Evolutionary conservation across 371 early-diverging fungal genomes (phyloP).

Genomic region (Dinochytrium kinnereticum): DNA sequence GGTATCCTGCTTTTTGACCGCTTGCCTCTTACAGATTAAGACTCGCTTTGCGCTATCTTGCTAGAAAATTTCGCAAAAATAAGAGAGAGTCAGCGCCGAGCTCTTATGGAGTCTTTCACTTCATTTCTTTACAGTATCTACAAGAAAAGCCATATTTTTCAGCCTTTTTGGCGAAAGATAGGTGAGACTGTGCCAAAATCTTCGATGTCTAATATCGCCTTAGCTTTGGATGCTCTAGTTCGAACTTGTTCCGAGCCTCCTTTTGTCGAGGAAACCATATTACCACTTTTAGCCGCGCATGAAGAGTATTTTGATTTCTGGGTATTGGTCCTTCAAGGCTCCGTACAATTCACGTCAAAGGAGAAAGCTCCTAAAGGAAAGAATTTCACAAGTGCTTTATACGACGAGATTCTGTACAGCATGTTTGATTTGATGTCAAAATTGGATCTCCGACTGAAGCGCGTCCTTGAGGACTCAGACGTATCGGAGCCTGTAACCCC

Average conservation of each 20-base stretch:
- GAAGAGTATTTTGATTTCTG: constrained; percentile 7
- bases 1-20: constrained; percentile 40
- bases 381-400: background rate
- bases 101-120: constrained; percentile 49
- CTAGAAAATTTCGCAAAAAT: constrained; percentile 18
- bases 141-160: constrained; percentile 48
- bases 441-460: constrained; percentile 6
- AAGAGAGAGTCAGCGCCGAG: constrained; percentile 38
- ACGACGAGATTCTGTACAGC: background rate
- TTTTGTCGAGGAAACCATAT: background rate
- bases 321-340: background rate
- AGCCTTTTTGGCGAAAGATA: constrained; percentile 22
- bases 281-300: background rate
- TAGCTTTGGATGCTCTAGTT: constrained; percentile 1
- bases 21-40: background rate
- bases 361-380: background rate
- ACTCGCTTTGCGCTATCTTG: background rate
- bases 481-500: background rate
- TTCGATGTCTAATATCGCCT: background rate
- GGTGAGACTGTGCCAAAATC: constrained; percentile 43
- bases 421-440: background rate
- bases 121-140: constrained; percentile 59
- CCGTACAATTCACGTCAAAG: background rate
- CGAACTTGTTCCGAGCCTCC: background rate
- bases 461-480: background rate